phyloP scores from a whole-genome alignment of 1,139 yeast genomes.

The Zygosaccharomyces sapae region DNA sequence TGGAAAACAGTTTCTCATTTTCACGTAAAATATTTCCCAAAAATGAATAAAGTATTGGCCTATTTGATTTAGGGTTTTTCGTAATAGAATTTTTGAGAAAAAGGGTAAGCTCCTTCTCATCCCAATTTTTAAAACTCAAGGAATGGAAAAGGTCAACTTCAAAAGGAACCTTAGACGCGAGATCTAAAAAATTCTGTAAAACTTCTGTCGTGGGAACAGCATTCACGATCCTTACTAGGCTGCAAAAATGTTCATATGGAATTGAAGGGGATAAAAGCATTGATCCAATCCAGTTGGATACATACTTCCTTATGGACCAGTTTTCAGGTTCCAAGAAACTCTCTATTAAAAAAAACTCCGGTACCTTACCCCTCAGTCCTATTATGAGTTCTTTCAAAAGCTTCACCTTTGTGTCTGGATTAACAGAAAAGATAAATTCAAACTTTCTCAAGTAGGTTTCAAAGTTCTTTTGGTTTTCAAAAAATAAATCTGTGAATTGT shows the following conservation, averaged over 20 bases:
- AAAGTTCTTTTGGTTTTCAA: slow-evolving; percentile 3
- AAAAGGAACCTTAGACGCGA: slow-evolving; percentile 10
- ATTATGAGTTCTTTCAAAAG: slow-evolving; percentile 20
- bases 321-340: slow-evolving; percentile 19
- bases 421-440: slow-evolving; percentile 1
- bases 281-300: slow-evolving; percentile 28
- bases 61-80: slow-evolving; percentile 1
- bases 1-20: slow-evolving; percentile 5
- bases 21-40: slow-evolving; percentile 5
- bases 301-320: slow-evolving; percentile 15
- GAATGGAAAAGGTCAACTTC: slow-evolving; percentile 9
- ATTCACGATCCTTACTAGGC: slow-evolving; percentile 17
- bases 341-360: slow-evolving; percentile 21
- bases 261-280: slow-evolving; percentile 23
- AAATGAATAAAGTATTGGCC: neutral
- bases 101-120: slow-evolving; percentile 10
- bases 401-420: slow-evolving; percentile 7
- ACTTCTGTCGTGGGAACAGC: slow-evolving; percentile 15
- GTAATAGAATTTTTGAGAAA: slow-evolving; percentile 15
- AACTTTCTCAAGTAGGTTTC: slow-evolving; percentile 1
- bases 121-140: slow-evolving; percentile 16
- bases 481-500: slow-evolving; percentile 7
- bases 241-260: slow-evolving; percentile 12
- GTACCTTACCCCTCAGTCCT: slow-evolving; percentile 10
- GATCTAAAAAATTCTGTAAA: slow-evolving; percentile 16